Base-by-base conservation (phyloP, 306 rosid genomes). In the Begonia loranthoides region DNA sequence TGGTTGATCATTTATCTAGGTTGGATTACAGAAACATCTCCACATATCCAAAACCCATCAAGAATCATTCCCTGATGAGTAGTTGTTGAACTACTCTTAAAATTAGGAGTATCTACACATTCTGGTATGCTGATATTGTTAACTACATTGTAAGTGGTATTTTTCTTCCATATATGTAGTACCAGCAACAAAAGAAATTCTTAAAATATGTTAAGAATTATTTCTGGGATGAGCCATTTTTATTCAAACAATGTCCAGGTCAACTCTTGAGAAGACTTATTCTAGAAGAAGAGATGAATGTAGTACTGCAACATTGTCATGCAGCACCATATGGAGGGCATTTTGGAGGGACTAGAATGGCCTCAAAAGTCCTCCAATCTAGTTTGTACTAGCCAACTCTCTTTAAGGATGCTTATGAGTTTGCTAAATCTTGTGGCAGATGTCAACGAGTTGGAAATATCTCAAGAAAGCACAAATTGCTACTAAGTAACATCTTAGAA, bases 371-470 rank as follows among this genome's bases (percentile, higher is more conserved):
- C 0, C 6, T 53, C 0, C 40, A 62, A 33, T 22, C 10, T 1
- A 47, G 53, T 2, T 62, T 61, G 17, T 62, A 15, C 10, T 52
- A 14, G 53, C 59, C 34, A 10, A 2, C 53, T 0, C 1, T 53
- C 1, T 62, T 53, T 13, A 52, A 45, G 15, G 54, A 62, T 53
- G 40, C 60, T 0, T 6, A 12, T 14, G 3, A 1, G 2, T 62
- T 33, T 33, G 28, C 9, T 0, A 4, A 1, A 4, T 3, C 17
- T 1, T 60, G 57, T 43, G 65, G 50, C 9, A 1, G 51, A 0
- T 60, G 65, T 2, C 15, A 40, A 19, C 3, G 7, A 1, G 9
- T 14, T 0, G 41, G 43, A 0, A 50, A 41, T 2, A 50, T 60
- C 0, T 22, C 45, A 0, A 0, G 19, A 0, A n/a, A 15, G n/a